Percentiles rank a stretch among this genome's conserved stretches.
Conservation (phyloP, 176 grass and related monocot species). For the Zoysia japonica region DNA sequence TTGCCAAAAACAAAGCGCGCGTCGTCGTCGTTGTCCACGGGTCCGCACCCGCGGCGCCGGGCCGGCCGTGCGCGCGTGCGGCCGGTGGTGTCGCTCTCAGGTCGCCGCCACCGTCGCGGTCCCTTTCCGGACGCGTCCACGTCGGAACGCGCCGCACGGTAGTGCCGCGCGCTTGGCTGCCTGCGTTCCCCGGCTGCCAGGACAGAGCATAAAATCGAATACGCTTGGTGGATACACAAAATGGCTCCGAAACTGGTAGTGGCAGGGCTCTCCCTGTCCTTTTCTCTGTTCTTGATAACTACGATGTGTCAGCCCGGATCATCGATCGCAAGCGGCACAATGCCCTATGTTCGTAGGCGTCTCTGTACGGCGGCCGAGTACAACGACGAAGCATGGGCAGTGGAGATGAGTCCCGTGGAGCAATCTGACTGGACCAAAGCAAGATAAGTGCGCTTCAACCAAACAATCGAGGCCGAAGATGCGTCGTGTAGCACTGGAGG, state of each 20-base stretch:
- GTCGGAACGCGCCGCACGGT: slow-evolving; percentile 22
- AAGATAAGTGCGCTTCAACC: neutral
- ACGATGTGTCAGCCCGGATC: neutral
- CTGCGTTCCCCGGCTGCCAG: slow-evolving; percentile 19
- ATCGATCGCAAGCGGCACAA: neutral
- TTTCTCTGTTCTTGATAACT: slow-evolving; percentile 6
- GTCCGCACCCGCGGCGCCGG: slow-evolving; percentile 6
- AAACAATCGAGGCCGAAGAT: too few species aligned
- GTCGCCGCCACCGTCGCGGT: slow-evolving; percentile 23
- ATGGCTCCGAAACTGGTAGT: neutral
- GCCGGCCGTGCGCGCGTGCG: too few species aligned
- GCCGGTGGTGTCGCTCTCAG: slow-evolving; percentile 11
- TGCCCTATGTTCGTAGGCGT: neutral
- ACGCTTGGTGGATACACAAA: neutral
- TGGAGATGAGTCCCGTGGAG: too few species aligned
- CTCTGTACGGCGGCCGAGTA: too few species aligned
- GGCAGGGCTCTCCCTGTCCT: neutral
- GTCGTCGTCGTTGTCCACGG: neutral
- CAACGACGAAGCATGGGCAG: too few species aligned
- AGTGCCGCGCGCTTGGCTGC: neutral
- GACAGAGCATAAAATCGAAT: slow-evolving; percentile 37
- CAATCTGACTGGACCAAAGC: neutral
- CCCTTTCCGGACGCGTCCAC: slow-evolving; percentile 11
- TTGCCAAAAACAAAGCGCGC: neutral
- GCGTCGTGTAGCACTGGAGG: slow-evolving; percentile 2